phyloP scores from a whole-genome alignment of 805 yeast species.

The Yamadazyma scolyti region DNA sequence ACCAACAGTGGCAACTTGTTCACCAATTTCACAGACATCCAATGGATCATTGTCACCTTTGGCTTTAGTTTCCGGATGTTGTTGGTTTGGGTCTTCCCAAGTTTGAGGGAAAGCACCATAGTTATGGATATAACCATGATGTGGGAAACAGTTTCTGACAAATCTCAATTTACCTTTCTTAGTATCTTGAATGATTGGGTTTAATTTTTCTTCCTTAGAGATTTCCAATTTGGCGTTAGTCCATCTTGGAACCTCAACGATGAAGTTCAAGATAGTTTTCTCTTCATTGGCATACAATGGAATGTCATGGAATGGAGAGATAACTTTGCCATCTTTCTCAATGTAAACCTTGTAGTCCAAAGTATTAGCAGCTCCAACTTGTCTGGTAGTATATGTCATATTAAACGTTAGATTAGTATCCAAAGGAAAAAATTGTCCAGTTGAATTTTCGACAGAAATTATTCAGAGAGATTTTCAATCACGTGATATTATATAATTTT shows the following conservation, averaged over 20 bases:
- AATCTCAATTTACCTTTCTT: conserved; percentile 95
- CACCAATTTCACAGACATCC: conserved; percentile 58
- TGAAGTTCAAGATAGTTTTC: conserved; percentile 71
- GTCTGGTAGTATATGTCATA: conserved; percentile 85
- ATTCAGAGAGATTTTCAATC: too few relatives aligned
- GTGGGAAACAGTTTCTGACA: conserved; percentile 97
- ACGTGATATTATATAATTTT: neutral
- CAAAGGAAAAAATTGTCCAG: too few relatives aligned
- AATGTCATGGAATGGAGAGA: conserved; percentile 85
- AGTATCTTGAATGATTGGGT: conserved; percentile 96
- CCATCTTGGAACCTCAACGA: conserved; percentile 99
- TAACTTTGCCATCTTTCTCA: conserved; percentile 90
- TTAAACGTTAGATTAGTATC: conserved; percentile 1
- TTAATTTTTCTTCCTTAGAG: conserved; percentile 74
- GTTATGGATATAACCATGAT: conserved; percentile 97
- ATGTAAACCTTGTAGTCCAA: conserved; percentile 88
- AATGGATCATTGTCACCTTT: conserved; percentile 93
- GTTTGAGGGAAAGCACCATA: conserved; percentile 98
- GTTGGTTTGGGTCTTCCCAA: conserved; percentile 72
- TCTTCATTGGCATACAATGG: conserved; percentile 88
- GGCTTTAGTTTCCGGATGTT: conserved; percentile 56
- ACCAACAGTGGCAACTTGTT: conserved; percentile 45
- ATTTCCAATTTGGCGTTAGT: conserved; percentile 96
- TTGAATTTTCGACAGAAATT: too few relatives aligned
- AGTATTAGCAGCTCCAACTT: conserved; percentile 93